A percentile compares a stretch with the other conserved stretches of the same genome.
phyloP scores from a whole-genome alignment of 2,329 filamentous ascomycete genomes.

The Fusarium algeriense region DNA sequence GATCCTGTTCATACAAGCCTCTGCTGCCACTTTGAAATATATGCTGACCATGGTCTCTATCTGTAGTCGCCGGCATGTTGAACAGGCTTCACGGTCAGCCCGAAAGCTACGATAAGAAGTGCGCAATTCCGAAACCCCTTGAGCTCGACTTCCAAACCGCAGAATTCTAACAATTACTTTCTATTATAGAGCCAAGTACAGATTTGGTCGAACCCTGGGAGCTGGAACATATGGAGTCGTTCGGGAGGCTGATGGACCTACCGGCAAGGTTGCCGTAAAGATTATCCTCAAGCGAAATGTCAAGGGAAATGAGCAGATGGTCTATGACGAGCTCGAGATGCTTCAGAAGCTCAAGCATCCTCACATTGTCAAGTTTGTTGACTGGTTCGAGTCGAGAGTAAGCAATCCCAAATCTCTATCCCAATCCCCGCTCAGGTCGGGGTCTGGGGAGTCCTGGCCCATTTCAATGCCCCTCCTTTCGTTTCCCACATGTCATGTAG shows the following conservation, averaged over 20 bases:
- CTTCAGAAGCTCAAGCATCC: slow-evolving; percentile 91
- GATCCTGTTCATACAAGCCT: background rate
- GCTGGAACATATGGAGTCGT: slow-evolving; percentile 99
- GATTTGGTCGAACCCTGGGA: slow-evolving; percentile 91
- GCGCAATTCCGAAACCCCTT: slow-evolving; percentile 50
- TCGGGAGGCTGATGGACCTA: slow-evolving; percentile 87
- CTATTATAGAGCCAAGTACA: slow-evolving; percentile 79
- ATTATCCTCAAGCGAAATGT: slow-evolving; percentile 99
- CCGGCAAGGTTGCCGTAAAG: slow-evolving; percentile 93
- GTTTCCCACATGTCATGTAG: background rate
- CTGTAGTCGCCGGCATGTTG: slow-evolving; percentile 85
- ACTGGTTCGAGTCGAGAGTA: slow-evolving; percentile 99
- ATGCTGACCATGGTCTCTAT: slow-evolving; percentile 42
- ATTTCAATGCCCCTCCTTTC: slow-evolving; percentile 7
- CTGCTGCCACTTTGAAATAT: slow-evolving; percentile 1
- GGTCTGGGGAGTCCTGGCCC: slow-evolving; percentile 5
- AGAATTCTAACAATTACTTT: slow-evolving; percentile 44
- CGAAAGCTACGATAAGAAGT: slow-evolving; percentile 99
- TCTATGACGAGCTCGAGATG: slow-evolving; percentile 96
- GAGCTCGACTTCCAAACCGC: slow-evolving; percentile 14
- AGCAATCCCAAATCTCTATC: slow-evolving; percentile 46
- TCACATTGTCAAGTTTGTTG: slow-evolving; percentile 96
- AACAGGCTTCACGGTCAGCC: slow-evolving; percentile 97
- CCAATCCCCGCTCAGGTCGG: background rate
- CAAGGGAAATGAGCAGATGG: slow-evolving; percentile 98